phyloP scores from a whole-genome alignment of 2,329 filamentous ascomycete genomes.

The Botrytis galanthina region DNA sequence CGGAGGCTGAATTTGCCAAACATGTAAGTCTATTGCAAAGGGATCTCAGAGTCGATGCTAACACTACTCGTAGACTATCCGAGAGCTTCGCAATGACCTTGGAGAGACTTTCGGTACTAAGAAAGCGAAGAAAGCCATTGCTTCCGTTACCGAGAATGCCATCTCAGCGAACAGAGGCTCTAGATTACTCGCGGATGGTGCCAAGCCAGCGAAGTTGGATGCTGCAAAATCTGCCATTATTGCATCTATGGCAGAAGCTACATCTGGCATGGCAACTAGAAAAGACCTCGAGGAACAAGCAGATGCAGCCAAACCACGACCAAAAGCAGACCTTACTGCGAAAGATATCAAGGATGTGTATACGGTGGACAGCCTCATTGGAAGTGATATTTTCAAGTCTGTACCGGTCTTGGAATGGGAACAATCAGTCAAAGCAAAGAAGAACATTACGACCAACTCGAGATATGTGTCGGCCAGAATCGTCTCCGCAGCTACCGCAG shows the following conservation, averaged over 20 bases:
- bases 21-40: constrained; percentile 7
- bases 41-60: background rate
- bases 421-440: constrained; percentile 58
- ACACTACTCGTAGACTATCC: constrained; percentile 47
- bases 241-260: constrained; percentile 59
- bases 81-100: constrained; percentile 65
- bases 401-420: constrained; percentile 74
- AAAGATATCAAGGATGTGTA: constrained; percentile 71
- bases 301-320: constrained; percentile 70
- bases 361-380: constrained; percentile 63
- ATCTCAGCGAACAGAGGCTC: constrained; percentile 47
- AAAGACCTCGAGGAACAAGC: constrained; percentile 63
- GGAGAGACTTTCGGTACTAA: constrained; percentile 81
- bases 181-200: constrained; percentile 39
- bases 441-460: constrained; percentile 54
- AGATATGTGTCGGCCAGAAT: constrained; percentile 64
- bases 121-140: constrained; percentile 78
- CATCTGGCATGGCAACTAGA: constrained; percentile 63
- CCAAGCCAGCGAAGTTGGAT: constrained; percentile 51
- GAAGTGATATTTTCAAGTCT: constrained; percentile 62
- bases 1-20: constrained; percentile 43
- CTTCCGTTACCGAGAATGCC: constrained; percentile 66
- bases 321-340: constrained; percentile 65
- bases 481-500: constrained; percentile 46
- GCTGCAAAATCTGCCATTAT: constrained; percentile 60